These are phyloP conservation scores for Globisporangium paroecandrum DNA, from an alignment of 352 stramenopile species.

Conservation along the genomic window DNA sequence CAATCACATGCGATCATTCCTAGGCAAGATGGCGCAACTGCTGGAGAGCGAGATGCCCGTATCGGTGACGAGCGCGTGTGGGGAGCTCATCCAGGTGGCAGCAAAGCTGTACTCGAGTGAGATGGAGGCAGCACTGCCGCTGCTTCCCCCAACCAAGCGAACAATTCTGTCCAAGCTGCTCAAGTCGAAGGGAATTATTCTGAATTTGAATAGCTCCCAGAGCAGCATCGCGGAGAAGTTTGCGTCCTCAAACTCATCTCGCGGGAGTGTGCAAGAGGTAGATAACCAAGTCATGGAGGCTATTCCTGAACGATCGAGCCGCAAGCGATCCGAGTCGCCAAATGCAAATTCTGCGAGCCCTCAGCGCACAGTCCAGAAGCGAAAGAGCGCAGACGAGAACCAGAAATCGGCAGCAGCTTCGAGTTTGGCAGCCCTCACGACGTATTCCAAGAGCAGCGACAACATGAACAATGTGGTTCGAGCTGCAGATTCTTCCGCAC, in stretches of 20 bases:
- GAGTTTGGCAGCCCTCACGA: conserved; percentile 1
- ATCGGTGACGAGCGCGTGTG: conserved; percentile 48
- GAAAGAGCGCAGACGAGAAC: conserved; percentile 30
- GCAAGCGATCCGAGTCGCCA: conserved; percentile 51
- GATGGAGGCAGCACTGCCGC: conserved; percentile 46
- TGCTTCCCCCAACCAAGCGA: conserved; percentile 60
- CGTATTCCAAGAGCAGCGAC: background rate
- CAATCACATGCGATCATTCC: conserved; percentile 62
- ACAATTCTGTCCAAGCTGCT: conserved; percentile 48
- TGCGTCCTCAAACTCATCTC: conserved; percentile 14
- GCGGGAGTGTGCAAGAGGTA: conserved; percentile 21
- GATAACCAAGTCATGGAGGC: conserved; percentile 18
- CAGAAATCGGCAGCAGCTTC: background rate
- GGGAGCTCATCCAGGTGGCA: conserved; percentile 50
- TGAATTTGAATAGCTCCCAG: conserved; percentile 24
- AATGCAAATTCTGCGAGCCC: conserved; percentile 35
- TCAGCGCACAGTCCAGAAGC: conserved; percentile 40
- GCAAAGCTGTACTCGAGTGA: conserved; percentile 47
- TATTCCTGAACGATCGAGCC: conserved; percentile 27
- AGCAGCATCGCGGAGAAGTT: conserved; percentile 7
- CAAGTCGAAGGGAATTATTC: conserved; percentile 53
- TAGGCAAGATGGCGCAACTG: conserved; percentile 67
- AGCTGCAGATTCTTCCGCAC: background rate
- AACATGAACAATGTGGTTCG: background rate
- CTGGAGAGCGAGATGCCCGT: conserved; percentile 62